Evolutionary conservation across 2,329 filamentous ascomycete species (phyloP), one percentile per base, ranked within the genome.

Genomic region (Chaetomium sp.): DNA sequence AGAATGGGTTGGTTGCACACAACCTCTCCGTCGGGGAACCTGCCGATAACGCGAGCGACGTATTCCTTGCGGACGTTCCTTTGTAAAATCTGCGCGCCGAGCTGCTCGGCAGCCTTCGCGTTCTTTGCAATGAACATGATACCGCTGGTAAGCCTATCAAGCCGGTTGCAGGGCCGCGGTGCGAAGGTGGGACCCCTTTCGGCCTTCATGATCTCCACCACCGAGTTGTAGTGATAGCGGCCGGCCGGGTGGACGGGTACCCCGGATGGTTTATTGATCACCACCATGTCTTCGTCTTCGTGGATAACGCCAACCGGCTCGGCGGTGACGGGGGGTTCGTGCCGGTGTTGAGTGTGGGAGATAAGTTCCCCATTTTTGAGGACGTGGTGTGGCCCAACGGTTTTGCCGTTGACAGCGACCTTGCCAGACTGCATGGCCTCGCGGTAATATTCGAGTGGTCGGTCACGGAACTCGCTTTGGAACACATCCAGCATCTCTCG

Each of bases 81-180:
- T 5, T 80, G 81, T 62, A 84, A 81, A 56, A 99, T 89, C 70
- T 96, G 88, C 43, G 79, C 74, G 53, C 86, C 84, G 62, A 99
- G 79, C 36, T 78, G 77, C 61, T 92, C 89, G 0, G 94, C 92
- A 0, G 88, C 89, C 65, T 84, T 82, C 40, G 85, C 79, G 60
- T 89, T 85, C 73, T 99, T 99, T 34, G 87, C 94, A 64, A 99
- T 85, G 70, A 99, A 99, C 92, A 99, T 97, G 68, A 99, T 88
- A 49, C 94, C 94, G 64, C 90, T 96, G 0, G 94, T 99, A 65
- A 99, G 75, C 52, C 94, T 80, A 69, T 99, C 94, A 34, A 99
- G 81, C n/a, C 94, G 80, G 67, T 99, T 96, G 74, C 92, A 97
- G 0, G 94, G 84, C 59, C 82, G 72, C 1, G 82, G 79, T 52